Evolutionary conservation across 2,329 filamentous ascomycete genomes (phyloP), one percentile per base, ranked within the genome.

Genomic region (Macrophomina pseudophaseolina): DNA sequence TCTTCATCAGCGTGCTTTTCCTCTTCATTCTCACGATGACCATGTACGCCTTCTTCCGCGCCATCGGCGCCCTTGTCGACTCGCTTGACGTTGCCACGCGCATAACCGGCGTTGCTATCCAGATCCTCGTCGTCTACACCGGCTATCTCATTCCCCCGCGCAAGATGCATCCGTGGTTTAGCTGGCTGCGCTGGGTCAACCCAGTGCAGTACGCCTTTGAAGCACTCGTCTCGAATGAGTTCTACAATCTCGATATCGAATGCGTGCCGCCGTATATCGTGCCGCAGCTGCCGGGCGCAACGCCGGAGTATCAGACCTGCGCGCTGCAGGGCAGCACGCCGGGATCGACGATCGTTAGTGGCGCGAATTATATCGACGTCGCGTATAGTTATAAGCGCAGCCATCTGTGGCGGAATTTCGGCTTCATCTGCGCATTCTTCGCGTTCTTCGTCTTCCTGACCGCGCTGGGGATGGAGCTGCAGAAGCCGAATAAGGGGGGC

Each of bases 181-280:
- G 70, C 5, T 80, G 78, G 79, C 67, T 80, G 12, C 68, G 74
- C 8, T 81, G 79, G 75, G 75, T 81, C 68, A 81, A 81, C 69
- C 90, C 90, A 0, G 79, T 93, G 3, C 86, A 90, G 0, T 92
- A 92, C 67, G 88, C 83, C 0, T 93, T 92, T 66, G 88, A 92
- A 69, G 85, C 85, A 0, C 75, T 93, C 0, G 82, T 92, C 72
- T 82, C 88, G 0, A 93, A 93, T 71, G 90, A 93, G 73, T 92
- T 93, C 66, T 83, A 90, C 69, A 79, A 78, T 35, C 76, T 88
- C 1, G 75, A 83, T 1, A 82, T 90, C 33, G 72, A 83, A 66
- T 90, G 88, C 69, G 81, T 81, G 2, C 73, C 82, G 2, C 84
- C 86, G 0, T 86, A 81, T 63, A 79, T 90, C 4, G 85, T 90